Percentiles rank a stretch among this genome's conserved stretches.
Evolutionary conservation across 768 basidiomycete genomes (phyloP).

Genomic region (Chalciporus chontae): DNA sequence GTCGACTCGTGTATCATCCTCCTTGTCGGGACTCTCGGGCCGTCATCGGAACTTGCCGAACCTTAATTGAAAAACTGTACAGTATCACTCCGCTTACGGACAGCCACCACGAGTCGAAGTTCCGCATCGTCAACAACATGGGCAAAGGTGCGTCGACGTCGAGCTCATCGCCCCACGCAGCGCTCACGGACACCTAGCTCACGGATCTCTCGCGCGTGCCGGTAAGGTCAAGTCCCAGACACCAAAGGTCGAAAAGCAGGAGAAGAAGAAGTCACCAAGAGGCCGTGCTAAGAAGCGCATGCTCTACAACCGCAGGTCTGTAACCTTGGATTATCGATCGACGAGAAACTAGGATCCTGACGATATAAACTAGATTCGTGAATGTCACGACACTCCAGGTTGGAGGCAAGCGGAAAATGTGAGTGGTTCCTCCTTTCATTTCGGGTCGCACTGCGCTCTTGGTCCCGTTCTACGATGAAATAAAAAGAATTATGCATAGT

Average conservation of each 20-base stretch:
- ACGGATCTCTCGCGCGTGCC: slow-evolving; percentile 99
- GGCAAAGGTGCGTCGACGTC: slow-evolving; percentile 55
- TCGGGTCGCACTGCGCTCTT: slow-evolving; percentile 56
- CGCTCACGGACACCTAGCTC: slow-evolving; percentile 50
- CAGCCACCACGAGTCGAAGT: slow-evolving; percentile 24
- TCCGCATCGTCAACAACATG: slow-evolving; percentile 61
- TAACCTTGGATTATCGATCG: slow-evolving; percentile 10
- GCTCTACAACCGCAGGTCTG: slow-evolving; percentile 89
- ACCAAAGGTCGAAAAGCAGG: slow-evolving; percentile 97
- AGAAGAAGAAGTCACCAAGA: slow-evolving; percentile 98
- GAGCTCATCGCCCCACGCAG: slow-evolving; percentile 1
- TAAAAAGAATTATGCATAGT: slow-evolving; percentile 72
- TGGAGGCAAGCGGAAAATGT: slow-evolving; percentile 96
- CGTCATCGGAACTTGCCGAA: slow-evolving; percentile 27
- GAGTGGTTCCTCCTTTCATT: slow-evolving; percentile 41
- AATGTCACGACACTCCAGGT: slow-evolving; percentile 90
- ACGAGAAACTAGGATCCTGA: slow-evolving; percentile 1
- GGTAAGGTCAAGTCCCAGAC: slow-evolving; percentile 99
- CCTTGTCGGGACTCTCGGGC: too few species aligned
- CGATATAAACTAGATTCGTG: slow-evolving; percentile 60
- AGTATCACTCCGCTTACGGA: slow-evolving; percentile 32
- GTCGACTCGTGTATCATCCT: too few species aligned
- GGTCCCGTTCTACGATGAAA: slow-evolving; percentile 26
- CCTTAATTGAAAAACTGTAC: slow-evolving; percentile 40
- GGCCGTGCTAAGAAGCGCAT: slow-evolving; percentile 97